phyloP scores from a whole-genome alignment of 441 rosid genomes.

The Adansonia rubrostipa region DNA sequence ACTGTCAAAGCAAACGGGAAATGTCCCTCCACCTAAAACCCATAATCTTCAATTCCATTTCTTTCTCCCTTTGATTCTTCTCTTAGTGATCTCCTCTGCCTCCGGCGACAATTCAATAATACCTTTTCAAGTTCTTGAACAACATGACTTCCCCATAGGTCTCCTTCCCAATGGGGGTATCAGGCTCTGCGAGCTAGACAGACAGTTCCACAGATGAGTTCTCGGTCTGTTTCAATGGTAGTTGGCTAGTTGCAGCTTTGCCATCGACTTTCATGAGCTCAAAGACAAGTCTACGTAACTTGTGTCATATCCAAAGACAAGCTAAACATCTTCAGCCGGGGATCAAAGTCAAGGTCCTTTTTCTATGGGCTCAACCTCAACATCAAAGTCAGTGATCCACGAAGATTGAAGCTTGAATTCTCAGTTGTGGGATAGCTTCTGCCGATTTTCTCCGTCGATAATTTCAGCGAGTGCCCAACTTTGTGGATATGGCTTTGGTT shows the following conservation, averaged over 20 bases:
- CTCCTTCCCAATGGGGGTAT: conserved; percentile 51
- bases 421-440: conserved; percentile 59
- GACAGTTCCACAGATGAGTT: conserved; percentile 51
- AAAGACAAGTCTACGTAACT: conserved; percentile 53
- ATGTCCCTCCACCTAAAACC: conserved; percentile 2
- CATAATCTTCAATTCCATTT: conserved; percentile 28
- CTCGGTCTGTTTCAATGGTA: conserved; percentile 37
- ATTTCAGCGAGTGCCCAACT: conserved; percentile 50
- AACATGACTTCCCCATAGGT: conserved; percentile 55
- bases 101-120: conserved; percentile 20
- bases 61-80: conserved; percentile 17
- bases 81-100: conserved; percentile 28
- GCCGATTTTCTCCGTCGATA: conserved; percentile 45
- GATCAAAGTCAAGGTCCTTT: conserved; percentile 55
- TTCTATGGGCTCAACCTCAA: conserved; percentile 48
- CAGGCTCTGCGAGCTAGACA: conserved; percentile 37
- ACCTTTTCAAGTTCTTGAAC: conserved; percentile 49
- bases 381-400: conserved; percentile 49
- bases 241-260: conserved; percentile 40
- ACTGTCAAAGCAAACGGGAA: neutral
- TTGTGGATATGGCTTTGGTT: conserved; percentile 63
- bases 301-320: conserved; percentile 51
- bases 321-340: conserved; percentile 46
- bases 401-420: conserved; percentile 51
- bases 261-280: conserved; percentile 51